Percentiles rank a stretch among this genome's conserved stretches.
Conservation (phyloP, 2,329 filamentous ascomycete species). For the Curvularia hawaiiensis region DNA sequence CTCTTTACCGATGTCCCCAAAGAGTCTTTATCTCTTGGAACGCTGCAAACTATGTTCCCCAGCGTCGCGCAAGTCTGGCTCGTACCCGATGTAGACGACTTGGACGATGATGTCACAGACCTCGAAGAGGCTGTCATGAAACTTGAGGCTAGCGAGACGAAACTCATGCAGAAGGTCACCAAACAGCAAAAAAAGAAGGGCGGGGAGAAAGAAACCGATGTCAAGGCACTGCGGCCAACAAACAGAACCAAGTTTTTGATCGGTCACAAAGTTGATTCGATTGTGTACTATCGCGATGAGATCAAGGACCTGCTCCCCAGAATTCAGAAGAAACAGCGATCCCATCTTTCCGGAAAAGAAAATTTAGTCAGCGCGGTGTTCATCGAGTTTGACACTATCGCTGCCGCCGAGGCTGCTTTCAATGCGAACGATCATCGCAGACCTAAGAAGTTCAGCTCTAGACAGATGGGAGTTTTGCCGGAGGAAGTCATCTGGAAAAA, state of each 20-base stretch:
- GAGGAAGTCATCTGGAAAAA: slow-evolving; percentile 56
- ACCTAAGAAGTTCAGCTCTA: slow-evolving; percentile 40
- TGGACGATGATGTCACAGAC: slow-evolving; percentile 51
- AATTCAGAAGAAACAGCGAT: slow-evolving; percentile 69
- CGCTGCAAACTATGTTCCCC: slow-evolving; percentile 47
- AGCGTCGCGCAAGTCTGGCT: slow-evolving; percentile 53
- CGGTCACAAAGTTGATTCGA: slow-evolving; percentile 66
- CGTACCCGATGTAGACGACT: slow-evolving; percentile 51
- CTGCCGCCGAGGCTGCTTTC: slow-evolving; percentile 80
- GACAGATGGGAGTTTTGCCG: slow-evolving; percentile 51
- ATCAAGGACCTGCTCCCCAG: slow-evolving; percentile 74
- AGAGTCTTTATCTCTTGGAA: slow-evolving; percentile 43
- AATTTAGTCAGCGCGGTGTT: slow-evolving; percentile 78
- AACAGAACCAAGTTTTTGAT: slow-evolving; percentile 48
- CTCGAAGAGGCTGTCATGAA: slow-evolving; percentile 50
- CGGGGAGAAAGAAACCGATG: slow-evolving; percentile 66
- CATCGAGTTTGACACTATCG: slow-evolving; percentile 82
- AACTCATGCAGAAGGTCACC: slow-evolving; percentile 32
- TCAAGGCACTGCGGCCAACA: slow-evolving; percentile 59
- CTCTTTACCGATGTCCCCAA: slow-evolving; percentile 55
- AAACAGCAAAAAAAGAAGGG: slow-evolving; percentile 8
- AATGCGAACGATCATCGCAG: slow-evolving; percentile 23
- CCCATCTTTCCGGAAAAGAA: slow-evolving; percentile 68
- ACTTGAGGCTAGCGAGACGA: slow-evolving; percentile 52
- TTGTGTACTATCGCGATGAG: slow-evolving; percentile 79